phyloP scores from a whole-genome alignment of 1,284 basidiomycete genomes.

The Calocybe gambosa region DNA sequence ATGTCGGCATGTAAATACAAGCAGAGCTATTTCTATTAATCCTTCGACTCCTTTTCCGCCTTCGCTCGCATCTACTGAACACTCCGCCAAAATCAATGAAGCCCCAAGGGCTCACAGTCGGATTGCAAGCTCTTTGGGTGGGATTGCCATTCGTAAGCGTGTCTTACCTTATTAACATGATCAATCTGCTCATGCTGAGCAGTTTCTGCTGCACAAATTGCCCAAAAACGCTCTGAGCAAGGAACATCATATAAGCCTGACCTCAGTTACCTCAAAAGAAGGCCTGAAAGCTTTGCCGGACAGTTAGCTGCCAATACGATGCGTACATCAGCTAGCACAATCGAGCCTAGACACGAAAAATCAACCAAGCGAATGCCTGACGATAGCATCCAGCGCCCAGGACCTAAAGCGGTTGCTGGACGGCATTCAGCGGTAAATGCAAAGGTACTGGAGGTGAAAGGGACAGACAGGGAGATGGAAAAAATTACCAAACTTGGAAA shows the following conservation, averaged over 20 bases:
- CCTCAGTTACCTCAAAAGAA: constrained; percentile 16
- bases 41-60: constrained; percentile 3
- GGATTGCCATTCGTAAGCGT: constrained; percentile 32
- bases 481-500: not conserved
- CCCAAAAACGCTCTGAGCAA: constrained; percentile 7
- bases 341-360: not conserved
- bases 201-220: constrained; percentile 18
- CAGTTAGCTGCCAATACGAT: constrained; percentile 9
- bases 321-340: not conserved
- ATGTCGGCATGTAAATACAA: not conserved
- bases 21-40: not conserved
- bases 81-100: not conserved
- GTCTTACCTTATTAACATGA: not conserved
- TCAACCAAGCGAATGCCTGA: constrained; percentile 8
- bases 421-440: no score
- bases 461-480: not conserved
- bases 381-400: not conserved
- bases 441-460: not conserved
- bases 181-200: constrained; percentile 2
- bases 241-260: constrained; percentile 15
- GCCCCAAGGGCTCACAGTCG: not conserved
- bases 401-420: no score
- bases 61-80: constrained; percentile 12
- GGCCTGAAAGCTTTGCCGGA: constrained; percentile 12
- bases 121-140: constrained; percentile 26